A percentile compares a stretch with the other conserved stretches of the same genome.
Conservation (phyloP, 2,329 filamentous ascomycete species). For the Aaosphaeria arxii region DNA sequence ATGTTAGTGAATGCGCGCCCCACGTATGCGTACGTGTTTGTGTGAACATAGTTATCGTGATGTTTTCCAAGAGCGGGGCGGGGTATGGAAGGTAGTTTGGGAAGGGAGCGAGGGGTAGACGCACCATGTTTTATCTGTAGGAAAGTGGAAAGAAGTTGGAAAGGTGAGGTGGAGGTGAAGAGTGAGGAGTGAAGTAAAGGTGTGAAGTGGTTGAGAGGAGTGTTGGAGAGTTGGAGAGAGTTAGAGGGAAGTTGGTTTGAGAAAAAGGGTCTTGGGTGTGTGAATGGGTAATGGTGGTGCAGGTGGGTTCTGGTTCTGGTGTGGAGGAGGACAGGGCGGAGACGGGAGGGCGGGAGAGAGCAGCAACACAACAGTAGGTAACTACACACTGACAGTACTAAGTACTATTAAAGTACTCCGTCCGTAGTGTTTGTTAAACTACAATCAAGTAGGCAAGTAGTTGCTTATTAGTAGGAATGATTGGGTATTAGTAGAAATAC, state of each 20-base stretch:
- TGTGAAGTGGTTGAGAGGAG: background rate
- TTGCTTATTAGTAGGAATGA: no score
- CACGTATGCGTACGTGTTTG: conserved; percentile 2
- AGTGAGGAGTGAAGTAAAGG: conserved; percentile 1
- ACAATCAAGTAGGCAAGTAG: no score
- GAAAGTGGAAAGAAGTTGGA: conserved; percentile 2
- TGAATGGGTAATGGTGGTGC: no score
- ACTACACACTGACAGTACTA: no score
- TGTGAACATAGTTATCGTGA: conserved; percentile 9
- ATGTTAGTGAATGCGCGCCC: conserved; percentile 16
- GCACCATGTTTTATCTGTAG: conserved; percentile 33
- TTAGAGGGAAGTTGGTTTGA: background rate
- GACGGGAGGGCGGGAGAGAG: no score
- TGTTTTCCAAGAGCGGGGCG: conserved; percentile 39
- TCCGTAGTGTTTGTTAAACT: no score
- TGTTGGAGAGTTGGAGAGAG: conserved; percentile 1
- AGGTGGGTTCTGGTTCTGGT: no score
- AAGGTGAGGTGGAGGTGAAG: background rate
- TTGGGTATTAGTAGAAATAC: no score
- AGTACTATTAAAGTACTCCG: no score
- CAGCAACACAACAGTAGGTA: no score
- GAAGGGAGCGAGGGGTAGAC: conserved; percentile 22
- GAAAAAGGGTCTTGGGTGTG: no score
- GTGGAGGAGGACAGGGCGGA: no score
- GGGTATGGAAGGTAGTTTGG: conserved; percentile 10